phyloP scores from a whole-genome alignment of 2,329 filamentous ascomycete genomes.

The Hymenoscyphus fraxineus region DNA sequence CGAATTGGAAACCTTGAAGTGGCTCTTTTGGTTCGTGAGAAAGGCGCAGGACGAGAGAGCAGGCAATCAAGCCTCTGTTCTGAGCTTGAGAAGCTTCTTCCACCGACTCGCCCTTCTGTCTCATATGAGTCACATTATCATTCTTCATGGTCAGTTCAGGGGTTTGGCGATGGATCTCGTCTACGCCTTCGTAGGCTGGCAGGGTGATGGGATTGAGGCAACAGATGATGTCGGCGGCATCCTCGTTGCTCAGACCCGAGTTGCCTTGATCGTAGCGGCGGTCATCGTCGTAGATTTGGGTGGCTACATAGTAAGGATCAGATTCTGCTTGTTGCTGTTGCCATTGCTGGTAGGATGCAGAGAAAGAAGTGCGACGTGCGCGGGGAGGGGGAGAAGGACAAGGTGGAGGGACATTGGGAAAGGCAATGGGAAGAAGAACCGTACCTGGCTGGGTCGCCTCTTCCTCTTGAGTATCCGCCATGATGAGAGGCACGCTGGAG shows the following conservation, averaged over 20 bases:
- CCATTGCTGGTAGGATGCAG: slow-evolving; percentile 3
- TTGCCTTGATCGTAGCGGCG: slow-evolving; percentile 74
- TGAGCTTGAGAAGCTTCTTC: slow-evolving; percentile 21
- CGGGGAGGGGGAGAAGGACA: slow-evolving; percentile 1
- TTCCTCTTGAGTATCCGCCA: slow-evolving; percentile 28
- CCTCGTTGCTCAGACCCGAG: slow-evolving; percentile 73
- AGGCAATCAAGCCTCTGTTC: slow-evolving; percentile 24
- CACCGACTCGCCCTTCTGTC: slow-evolving; percentile 19
- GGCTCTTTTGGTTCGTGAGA: slow-evolving; percentile 70
- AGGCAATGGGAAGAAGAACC: slow-evolving; percentile 6
- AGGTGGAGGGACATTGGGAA: slow-evolving; percentile 7
- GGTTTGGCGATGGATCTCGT: slow-evolving; percentile 46
- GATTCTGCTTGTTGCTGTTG: slow-evolving; percentile 10
- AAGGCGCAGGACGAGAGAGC: slow-evolving; percentile 74
- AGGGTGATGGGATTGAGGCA: slow-evolving; percentile 77
- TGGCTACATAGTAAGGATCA: slow-evolving; percentile 47
- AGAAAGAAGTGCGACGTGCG: slow-evolving; percentile 4
- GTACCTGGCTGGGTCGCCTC: slow-evolving; percentile 33
- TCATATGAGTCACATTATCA: slow-evolving; percentile 38
- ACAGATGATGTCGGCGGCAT: slow-evolving; percentile 85
- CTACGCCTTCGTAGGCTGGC: slow-evolving; percentile 63
- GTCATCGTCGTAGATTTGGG: slow-evolving; percentile 77
- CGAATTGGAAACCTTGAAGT: slow-evolving; percentile 76
- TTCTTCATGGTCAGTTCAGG: slow-evolving; percentile 59
- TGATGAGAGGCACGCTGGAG: slow-evolving; percentile 5